These are phyloP conservation scores for Botrytis fabae DNA, from an alignment of 2,329 filamentous ascomycete species.

Conservation along the genomic window DNA sequence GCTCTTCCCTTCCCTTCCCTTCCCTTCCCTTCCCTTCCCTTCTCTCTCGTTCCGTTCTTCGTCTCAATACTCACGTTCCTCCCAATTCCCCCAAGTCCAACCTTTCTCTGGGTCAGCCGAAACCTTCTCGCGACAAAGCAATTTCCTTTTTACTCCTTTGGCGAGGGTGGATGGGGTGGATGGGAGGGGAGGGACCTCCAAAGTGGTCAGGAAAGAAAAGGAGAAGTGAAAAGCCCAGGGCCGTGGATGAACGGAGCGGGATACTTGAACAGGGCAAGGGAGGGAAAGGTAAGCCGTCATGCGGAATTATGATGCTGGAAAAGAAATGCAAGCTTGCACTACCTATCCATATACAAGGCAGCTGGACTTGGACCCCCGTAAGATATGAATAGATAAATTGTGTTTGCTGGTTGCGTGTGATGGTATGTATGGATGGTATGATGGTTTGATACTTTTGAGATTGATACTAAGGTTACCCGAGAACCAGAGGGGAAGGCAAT, in stretches of 20 bases:
- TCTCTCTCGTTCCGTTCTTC: not conserved
- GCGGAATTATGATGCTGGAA: not conserved
- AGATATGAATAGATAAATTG: not conserved
- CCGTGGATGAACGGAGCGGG: conserved; percentile 4
- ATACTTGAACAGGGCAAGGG: not conserved
- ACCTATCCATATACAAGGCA: not conserved
- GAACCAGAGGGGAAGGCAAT: not conserved
- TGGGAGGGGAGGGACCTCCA: not conserved
- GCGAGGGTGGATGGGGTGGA: conserved; percentile 32
- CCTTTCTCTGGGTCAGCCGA: not conserved
- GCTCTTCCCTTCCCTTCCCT: not conserved
- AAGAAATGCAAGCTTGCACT: conserved; percentile 2
- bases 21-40: not conserved
- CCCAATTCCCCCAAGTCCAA: not conserved
- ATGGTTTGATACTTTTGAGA: not conserved
- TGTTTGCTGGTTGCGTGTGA: not conserved
- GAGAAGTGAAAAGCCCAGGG: conserved; percentile 27
- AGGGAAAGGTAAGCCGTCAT: not conserved
- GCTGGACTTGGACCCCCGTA: not conserved
- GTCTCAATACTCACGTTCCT: not conserved
- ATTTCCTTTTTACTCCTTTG: conserved; percentile 39
- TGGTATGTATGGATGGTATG: not conserved
- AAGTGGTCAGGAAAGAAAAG: not conserved
- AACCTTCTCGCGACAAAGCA: conserved; percentile 10
- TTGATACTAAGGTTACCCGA: not conserved